Percentiles rank a stretch among this genome's conserved stretches.
Evolutionary conservation across 805 yeast genomes (phyloP).

Genomic region (Candida krabiensis): DNA sequence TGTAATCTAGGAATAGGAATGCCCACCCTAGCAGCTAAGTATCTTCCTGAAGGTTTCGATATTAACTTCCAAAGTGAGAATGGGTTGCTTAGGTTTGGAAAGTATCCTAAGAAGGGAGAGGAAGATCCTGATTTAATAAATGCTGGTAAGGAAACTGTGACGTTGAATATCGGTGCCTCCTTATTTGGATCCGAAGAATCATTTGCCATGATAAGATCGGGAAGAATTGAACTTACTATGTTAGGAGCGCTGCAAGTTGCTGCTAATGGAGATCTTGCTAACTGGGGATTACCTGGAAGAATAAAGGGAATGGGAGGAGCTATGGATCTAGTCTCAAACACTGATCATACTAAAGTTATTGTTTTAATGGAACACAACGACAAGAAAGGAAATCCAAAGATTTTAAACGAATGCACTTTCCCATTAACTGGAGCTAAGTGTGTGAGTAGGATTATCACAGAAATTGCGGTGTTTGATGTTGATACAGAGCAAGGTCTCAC

Average conservation of each 20-base stretch:
- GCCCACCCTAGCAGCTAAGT: conserved; percentile 48
- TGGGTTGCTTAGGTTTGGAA: conserved; percentile 50
- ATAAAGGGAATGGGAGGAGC: conserved; percentile 58
- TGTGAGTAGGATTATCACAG: conserved; percentile 47
- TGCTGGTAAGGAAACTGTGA: conserved; percentile 53
- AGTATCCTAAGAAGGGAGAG: conserved; percentile 42
- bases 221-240: conserved; percentile 43
- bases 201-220: conserved; percentile 50
- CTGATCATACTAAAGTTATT: conserved; percentile 43
- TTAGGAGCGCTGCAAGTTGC: conserved; percentile 53
- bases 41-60: conserved; percentile 34
- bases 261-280: conserved; percentile 48
- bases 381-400: conserved; percentile 47
- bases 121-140: conserved; percentile 49
- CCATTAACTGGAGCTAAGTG: conserved; percentile 49
- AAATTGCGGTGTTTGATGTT: conserved; percentile 48
- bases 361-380: conserved; percentile 50
- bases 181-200: conserved; percentile 50
- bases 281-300: conserved; percentile 53
- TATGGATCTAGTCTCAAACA: conserved; percentile 52
- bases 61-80: conserved; percentile 49
- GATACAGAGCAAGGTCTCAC: conserved; percentile 38
- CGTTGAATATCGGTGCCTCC: conserved; percentile 46
- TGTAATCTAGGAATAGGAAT: conserved; percentile 53
- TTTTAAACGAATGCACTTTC: conserved; percentile 41